Percentiles rank a stretch among this genome's conserved stretches.
phyloP scores from a whole-genome alignment of 2,329 filamentous ascomycete species.

The Cadophora sp. region DNA sequence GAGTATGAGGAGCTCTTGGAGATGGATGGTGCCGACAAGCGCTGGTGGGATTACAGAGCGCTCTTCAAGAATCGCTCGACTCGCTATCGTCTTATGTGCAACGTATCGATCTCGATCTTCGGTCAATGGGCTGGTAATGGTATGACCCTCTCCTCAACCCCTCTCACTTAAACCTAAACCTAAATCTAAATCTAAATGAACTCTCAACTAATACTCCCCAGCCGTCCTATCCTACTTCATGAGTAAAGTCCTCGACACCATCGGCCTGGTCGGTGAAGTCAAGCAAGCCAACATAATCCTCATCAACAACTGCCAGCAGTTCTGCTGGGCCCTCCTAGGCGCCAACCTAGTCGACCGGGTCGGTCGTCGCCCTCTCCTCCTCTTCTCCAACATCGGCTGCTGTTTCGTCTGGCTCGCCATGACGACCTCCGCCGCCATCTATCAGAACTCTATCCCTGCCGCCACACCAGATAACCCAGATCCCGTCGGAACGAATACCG shows the following conservation, averaged over 20 bases:
- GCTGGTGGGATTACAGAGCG: slow-evolving; percentile 62
- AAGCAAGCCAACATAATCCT: slow-evolving; percentile 60
- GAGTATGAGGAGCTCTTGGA: slow-evolving; percentile 58
- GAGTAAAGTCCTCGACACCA: slow-evolving; percentile 57
- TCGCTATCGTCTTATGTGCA: slow-evolving; percentile 55
- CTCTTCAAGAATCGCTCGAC: slow-evolving; percentile 57
- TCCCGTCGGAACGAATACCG: slow-evolving; percentile 36
- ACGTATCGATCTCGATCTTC: slow-evolving; percentile 58
- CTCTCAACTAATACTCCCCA: slow-evolving; percentile 29
- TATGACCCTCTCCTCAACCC: slow-evolving; percentile 56
- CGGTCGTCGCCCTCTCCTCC: slow-evolving; percentile 63
- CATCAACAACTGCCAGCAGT: slow-evolving; percentile 61
- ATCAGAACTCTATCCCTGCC: slow-evolving; percentile 37
- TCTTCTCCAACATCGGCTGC: slow-evolving; percentile 57
- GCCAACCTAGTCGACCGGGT: slow-evolving; percentile 62
- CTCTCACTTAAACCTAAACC: too few relatives aligned
- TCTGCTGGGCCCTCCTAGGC: slow-evolving; percentile 60
- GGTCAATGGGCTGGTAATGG: slow-evolving; percentile 56
- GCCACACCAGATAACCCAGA: slow-evolving; percentile 17
- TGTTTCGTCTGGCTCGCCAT: slow-evolving; percentile 59
- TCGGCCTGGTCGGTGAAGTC: slow-evolving; percentile 56
- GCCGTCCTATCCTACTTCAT: slow-evolving; percentile 60
- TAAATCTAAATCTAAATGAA: background rate
- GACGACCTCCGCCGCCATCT: slow-evolving; percentile 49
- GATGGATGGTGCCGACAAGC: slow-evolving; percentile 58